Percentiles rank a stretch among this genome's conserved stretches.
These are phyloP conservation scores for Geosiphon pyriformis DNA, from an alignment of 192 early-diverging fungal genomes.

Conservation along the genomic window DNA sequence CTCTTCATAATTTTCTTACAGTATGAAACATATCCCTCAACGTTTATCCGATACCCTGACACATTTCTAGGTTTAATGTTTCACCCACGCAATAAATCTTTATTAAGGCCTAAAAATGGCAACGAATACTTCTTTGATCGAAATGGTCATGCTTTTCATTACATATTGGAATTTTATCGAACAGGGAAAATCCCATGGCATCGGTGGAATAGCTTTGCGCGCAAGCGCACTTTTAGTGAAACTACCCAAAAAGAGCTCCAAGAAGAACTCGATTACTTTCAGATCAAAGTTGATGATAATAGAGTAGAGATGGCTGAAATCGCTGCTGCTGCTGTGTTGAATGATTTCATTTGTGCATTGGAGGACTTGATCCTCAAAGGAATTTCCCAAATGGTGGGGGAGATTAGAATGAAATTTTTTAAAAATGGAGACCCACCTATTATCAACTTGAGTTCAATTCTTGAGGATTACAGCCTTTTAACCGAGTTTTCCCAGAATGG, in stretches of 20 bases:
- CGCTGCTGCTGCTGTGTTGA: not conserved
- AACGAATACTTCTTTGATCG: conserved; percentile 25
- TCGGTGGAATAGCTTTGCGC: not conserved
- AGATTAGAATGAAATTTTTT: too few relatives aligned
- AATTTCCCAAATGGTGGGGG: not conserved
- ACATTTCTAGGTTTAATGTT: conserved; percentile 24
- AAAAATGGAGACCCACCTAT: too few relatives aligned
- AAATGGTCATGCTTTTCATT: conserved; percentile 19
- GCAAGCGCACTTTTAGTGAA: not conserved
- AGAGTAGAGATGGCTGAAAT: not conserved
- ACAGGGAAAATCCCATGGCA: conserved; percentile 16
- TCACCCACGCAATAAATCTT: not conserved
- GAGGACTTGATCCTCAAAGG: not conserved
- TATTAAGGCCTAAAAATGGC: not conserved
- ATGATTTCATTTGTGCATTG: not conserved
- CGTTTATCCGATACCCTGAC: conserved; percentile 12
- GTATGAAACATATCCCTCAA: conserved; percentile 20
- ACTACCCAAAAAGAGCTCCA: not conserved
- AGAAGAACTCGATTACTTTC: conserved; percentile 8
- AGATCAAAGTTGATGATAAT: not conserved
- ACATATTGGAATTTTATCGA: conserved; percentile 21
- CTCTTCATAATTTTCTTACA: not conserved
- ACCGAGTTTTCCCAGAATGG: too few relatives aligned
- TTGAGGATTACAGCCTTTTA: too few relatives aligned
- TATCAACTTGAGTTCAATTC: too few relatives aligned